phyloP scores from a whole-genome alignment of 768 basidiomycete genomes.

The Hysterangium stoloniferum region DNA sequence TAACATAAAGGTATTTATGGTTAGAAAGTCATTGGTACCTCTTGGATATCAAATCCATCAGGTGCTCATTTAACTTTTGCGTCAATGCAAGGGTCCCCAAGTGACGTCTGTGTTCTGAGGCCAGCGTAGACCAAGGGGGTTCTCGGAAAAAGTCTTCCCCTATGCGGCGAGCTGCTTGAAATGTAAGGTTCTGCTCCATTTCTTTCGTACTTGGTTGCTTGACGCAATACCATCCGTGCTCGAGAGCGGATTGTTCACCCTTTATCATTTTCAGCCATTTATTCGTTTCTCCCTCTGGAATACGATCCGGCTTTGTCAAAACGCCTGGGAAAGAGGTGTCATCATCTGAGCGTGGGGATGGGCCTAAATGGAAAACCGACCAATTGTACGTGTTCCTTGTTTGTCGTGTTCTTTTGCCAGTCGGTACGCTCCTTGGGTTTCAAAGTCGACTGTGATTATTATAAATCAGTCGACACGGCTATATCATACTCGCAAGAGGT shows the following conservation, averaged over 20 bases:
- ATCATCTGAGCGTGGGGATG: not conserved
- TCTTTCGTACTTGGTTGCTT: slow-evolving; percentile 46
- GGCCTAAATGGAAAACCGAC: slow-evolving; percentile 28
- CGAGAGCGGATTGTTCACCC: slow-evolving; percentile 21
- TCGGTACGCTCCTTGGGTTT: slow-evolving; percentile 69
- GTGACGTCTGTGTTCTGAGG: slow-evolving; percentile 39
- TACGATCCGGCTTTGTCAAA: slow-evolving; percentile 67
- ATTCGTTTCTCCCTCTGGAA: slow-evolving; percentile 43
- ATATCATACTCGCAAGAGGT: slow-evolving; percentile 14
- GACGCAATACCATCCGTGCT: slow-evolving; percentile 53
- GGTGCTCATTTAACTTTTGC: slow-evolving; percentile 45
- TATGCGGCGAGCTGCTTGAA: slow-evolving; percentile 46
- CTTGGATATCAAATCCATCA: slow-evolving; percentile 56
- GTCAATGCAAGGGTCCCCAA: slow-evolving; percentile 54
- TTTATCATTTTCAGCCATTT: slow-evolving; percentile 36
- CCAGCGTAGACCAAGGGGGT: slow-evolving; percentile 48
- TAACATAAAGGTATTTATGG: not conserved
- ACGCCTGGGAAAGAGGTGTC: slow-evolving; percentile 38
- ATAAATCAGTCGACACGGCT: not conserved
- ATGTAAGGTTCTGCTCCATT: slow-evolving; percentile 45
- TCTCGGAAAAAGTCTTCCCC: slow-evolving; percentile 50
- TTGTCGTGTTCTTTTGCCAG: slow-evolving; percentile 55
- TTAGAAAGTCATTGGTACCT: slow-evolving; percentile 30
- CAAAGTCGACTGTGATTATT: slow-evolving; percentile 55
- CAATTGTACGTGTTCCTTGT: slow-evolving; percentile 59